Base-by-base conservation (phyloP, 495 filamentous ascomycete species). In the Aspergillus cavernicola region DNA sequence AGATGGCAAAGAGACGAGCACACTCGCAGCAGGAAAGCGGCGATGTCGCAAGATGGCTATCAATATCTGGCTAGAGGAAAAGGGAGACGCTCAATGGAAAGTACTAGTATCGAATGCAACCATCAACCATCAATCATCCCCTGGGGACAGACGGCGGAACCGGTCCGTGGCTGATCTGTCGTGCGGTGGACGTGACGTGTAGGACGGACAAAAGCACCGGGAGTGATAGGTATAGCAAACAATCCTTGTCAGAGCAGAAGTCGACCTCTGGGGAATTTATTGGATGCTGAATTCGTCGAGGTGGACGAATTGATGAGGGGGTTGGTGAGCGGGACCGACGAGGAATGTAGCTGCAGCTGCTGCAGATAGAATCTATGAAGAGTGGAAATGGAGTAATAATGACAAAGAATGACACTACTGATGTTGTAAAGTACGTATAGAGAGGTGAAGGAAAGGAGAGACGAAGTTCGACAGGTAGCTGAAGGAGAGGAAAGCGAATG, bases 301-400 rank as follows among this genome's bases (percentile, higher is more conserved):
- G 44, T 43, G 47, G 57, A 42, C 42, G 51, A 31, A 46, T 55
- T 45, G 37, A 20, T 29, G 52, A 47, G 33, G 52, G 42, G 44
- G 36, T 18, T 45, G 40, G 43, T 50, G 51, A 50, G 44, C 50
- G 53, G 43, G 53, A 48, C 37, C 40, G 47, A 32, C 46, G 13
- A 49, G 48, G 60, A 58, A 59, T 62, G 60, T 62, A 56, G 60
- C 60, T 61, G 59, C 54, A 55, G 45, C 41, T 39, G 52, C 36
- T 55, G 55, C 52, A 33, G 40, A n/a, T 33, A 53, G 50, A 29
- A 41, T 50, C 24, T 39, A 53, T 44, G 7, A 20, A 39, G 55
- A 45, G 24, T n/a, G n/a, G n/a, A n/a, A n/a, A n/a, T n/a, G n/a
- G n/a, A n/a, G n/a, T n/a, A n/a, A n/a, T n/a, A n/a, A n/a, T n/a